Conservation (phyloP, 2,329 filamentous ascomycete genomes). For the Nannizziopsis arthrosporioides region DNA sequence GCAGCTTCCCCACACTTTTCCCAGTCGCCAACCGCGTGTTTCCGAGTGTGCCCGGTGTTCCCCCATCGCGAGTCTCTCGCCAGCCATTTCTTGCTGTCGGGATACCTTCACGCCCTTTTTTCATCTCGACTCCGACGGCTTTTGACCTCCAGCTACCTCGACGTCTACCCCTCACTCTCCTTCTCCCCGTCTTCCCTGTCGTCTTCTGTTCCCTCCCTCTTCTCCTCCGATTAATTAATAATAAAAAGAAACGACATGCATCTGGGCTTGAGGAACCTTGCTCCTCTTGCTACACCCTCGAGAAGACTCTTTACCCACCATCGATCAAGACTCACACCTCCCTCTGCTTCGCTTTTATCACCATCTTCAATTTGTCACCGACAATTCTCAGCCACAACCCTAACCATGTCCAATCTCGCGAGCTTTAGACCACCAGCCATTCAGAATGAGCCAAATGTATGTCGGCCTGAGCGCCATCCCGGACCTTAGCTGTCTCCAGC, state of each 20-base stretch:
- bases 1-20: slow-evolving; percentile 3
- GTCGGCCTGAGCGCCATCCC: slow-evolving; percentile 28
- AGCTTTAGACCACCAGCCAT: slow-evolving; percentile 79
- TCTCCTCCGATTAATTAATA: neutral
- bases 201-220: neutral
- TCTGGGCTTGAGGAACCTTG: slow-evolving; percentile 7
- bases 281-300: neutral
- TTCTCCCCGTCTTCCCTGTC: neutral
- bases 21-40: neutral
- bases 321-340: neutral
- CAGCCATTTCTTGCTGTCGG: slow-evolving; percentile 5
- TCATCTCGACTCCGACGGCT: neutral
- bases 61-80: neutral
- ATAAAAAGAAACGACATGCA: slow-evolving; percentile 1
- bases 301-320: neutral
- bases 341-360: neutral
- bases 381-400: slow-evolving; percentile 1
- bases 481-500: too few relatives aligned
- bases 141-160: neutral
- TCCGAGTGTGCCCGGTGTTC: neutral
- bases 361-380: slow-evolving; percentile 1
- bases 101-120: neutral
- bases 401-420: slow-evolving; percentile 49
- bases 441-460: slow-evolving; percentile 88
- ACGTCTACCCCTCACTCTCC: neutral